These are phyloP conservation scores for Colletotrichum godetiae DNA, from an alignment of 2,329 filamentous ascomycete species.

Conservation along the genomic window DNA sequence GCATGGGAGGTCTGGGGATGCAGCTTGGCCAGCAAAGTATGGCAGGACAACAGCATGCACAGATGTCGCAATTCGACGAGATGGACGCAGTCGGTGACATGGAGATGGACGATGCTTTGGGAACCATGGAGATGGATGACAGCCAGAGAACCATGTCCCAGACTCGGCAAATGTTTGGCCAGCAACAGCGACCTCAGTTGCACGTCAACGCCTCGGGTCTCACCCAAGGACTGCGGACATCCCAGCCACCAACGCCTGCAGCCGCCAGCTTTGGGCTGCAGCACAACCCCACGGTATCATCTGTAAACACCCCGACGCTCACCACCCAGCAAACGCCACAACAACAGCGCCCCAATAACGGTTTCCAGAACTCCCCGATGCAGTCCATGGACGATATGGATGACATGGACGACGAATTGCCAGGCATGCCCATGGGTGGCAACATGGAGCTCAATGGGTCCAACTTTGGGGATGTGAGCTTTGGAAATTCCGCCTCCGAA, in stretches of 20 bases:
- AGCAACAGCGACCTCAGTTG: slow-evolving; percentile 76
- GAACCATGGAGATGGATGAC: slow-evolving; percentile 72
- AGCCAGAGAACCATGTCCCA: slow-evolving; percentile 75
- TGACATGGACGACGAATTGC: slow-evolving; percentile 80
- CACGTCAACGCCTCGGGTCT: slow-evolving; percentile 83
- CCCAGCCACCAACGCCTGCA: slow-evolving; percentile 87
- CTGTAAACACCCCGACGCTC: slow-evolving; percentile 93
- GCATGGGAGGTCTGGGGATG: slow-evolving; percentile 33
- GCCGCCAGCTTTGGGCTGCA: slow-evolving; percentile 82
- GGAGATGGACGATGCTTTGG: slow-evolving; percentile 92
- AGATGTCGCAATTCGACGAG: slow-evolving; percentile 67
- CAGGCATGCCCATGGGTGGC: slow-evolving; percentile 71
- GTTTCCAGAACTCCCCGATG: slow-evolving; percentile 64
- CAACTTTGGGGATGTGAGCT: slow-evolving; percentile 62
- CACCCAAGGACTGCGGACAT: slow-evolving; percentile 83
- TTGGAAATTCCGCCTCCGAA: slow-evolving; percentile 63
- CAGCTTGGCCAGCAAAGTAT: slow-evolving; percentile 47
- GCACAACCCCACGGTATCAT: slow-evolving; percentile 96
- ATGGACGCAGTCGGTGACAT: slow-evolving; percentile 92
- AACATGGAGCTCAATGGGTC: slow-evolving; percentile 68
- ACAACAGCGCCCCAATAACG: slow-evolving; percentile 48
- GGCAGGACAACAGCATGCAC: slow-evolving; percentile 50
- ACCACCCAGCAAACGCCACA: slow-evolving; percentile 78
- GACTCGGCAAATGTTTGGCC: slow-evolving; percentile 75
- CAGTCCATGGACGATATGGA: slow-evolving; percentile 74